These are phyloP conservation scores for Penicillium sp. DNA, from an alignment of 2,329 filamentous ascomycete species.

Conservation along the genomic window DNA sequence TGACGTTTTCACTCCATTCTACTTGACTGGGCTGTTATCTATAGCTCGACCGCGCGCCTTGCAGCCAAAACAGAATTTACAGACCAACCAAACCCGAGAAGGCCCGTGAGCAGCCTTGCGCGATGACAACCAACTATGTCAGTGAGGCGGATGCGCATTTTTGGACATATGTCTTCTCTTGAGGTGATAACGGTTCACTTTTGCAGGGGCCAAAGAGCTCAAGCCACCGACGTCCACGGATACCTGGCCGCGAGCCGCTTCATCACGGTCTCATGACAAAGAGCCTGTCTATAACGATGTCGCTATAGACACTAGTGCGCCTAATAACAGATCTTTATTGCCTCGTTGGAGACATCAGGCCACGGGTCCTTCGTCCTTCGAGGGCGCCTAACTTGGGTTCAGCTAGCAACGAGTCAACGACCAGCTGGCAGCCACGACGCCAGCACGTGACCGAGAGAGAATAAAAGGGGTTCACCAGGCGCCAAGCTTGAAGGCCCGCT, in stretches of 20 bases:
- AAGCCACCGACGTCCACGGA: not conserved
- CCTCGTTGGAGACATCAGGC: not conserved
- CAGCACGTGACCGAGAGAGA: not conserved
- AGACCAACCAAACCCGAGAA: not conserved
- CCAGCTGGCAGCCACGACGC: no score
- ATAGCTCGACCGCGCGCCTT: not conserved
- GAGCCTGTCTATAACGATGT: not conserved
- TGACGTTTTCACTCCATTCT: no score
- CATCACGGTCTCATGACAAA: not conserved
- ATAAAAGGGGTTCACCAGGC: slow-evolving; percentile 1
- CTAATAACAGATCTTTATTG: not conserved
- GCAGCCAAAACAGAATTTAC: not conserved
- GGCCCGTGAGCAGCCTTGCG: not conserved
- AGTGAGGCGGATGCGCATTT: not conserved
- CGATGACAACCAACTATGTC: not conserved
- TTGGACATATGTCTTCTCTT: not conserved
- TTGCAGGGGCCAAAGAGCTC: not conserved
- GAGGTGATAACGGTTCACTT: not conserved
- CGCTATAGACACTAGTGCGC: not conserved
- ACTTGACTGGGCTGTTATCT: no score
- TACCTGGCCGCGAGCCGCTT: not conserved
- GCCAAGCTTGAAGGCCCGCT: not conserved
- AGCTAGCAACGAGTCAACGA: not conserved
- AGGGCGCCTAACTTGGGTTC: not conserved
- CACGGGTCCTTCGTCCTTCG: not conserved